Conservation (phyloP, 768 basidiomycete species). For the Lactarius quietus region DNA sequence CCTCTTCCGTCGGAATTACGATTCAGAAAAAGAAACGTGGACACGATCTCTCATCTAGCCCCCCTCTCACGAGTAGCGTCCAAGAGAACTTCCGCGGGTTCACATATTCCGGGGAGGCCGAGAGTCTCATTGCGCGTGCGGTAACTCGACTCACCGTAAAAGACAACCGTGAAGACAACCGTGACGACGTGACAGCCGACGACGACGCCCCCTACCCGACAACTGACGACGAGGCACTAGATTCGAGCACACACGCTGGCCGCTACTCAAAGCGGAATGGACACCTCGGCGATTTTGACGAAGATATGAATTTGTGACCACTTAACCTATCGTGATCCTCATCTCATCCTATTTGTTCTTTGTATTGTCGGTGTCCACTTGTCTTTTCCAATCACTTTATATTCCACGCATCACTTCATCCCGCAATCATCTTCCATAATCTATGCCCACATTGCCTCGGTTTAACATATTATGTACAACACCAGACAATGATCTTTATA, state of each 20-base stretch:
- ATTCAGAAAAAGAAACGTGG: constrained; percentile 28
- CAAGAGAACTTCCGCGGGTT: constrained; percentile 98
- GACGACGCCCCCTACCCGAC: constrained; percentile 44
- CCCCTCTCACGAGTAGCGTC: constrained; percentile 82
- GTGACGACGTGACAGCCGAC: constrained; percentile 30
- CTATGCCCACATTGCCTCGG: constrained; percentile 21
- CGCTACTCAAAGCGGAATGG: constrained; percentile 59
- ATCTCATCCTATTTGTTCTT: constrained; percentile 7
- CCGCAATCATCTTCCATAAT: constrained; percentile 13
- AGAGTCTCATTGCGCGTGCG: constrained; percentile 50
- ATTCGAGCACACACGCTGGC: constrained; percentile 58
- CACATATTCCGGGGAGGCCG: constrained; percentile 71
- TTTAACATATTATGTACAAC: constrained; percentile 22
- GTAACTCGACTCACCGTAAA: constrained; percentile 39
- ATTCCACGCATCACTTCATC: constrained; percentile 20
- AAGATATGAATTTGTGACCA: constrained; percentile 35
- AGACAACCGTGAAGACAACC: constrained; percentile 30
- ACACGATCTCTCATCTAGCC: constrained; percentile 40
- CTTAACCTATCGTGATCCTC: neutral
- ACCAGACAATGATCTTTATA: constrained; percentile 12
- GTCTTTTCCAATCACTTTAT: constrained; percentile 11
- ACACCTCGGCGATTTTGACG: constrained; percentile 38
- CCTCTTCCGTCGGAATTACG: constrained; percentile 21
- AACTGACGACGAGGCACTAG: constrained; percentile 77
- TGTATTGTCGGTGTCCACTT: constrained; percentile 5